Evolutionary conservation across 495 filamentous ascomycete species (phyloP), one percentile per base, ranked within the genome.

Genomic region (Astrothelium subdiscretum): DNA sequence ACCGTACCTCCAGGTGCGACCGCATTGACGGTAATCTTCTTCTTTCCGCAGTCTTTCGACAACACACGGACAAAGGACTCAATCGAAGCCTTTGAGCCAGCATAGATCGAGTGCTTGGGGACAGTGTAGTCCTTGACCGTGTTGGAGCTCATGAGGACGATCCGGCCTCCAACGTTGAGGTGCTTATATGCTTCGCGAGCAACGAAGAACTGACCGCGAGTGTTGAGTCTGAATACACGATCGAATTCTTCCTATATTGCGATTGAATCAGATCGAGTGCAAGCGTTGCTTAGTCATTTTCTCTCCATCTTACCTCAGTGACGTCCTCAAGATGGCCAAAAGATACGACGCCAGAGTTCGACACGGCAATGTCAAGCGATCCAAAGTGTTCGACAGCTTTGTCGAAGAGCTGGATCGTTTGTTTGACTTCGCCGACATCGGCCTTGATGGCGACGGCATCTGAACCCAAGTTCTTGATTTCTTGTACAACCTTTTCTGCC

Each of bases 21-120:
- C 58, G 75, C 78, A 65, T 83, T 83, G 69, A 80, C 79, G n/a
- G 80, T 83, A 60, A 83, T 80, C 32, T 72, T 66, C 44, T 67
- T 72, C n/a, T 63, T 51, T 29, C 77, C 76, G 61, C 15, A 64
- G 60, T 64, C 62, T 38, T 71, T 71, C 40, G 77, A 72, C 48
- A 79, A 75, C 38, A 66, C 67, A 59, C 73, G 72, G 4, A 72
- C 72, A 57, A 79, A 71, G n/a, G 71, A 72, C 48, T 79, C 73
- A 31, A 80, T 66, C 26, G 78, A 76, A n/a, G 67, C 72, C 70
- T 81, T 80, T 66, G 68, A 72, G 18, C 71, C 77, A 10, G 72
- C 72, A 67, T 80, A 83, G 26, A 82, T 67, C 3, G 80, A 73
- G 66, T 82, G 81, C 65, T 77, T 75, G 32, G 76, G 77, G 6